phyloP scores from a whole-genome alignment of 2,329 filamentous ascomycete genomes.

The Fusarium foetens region DNA sequence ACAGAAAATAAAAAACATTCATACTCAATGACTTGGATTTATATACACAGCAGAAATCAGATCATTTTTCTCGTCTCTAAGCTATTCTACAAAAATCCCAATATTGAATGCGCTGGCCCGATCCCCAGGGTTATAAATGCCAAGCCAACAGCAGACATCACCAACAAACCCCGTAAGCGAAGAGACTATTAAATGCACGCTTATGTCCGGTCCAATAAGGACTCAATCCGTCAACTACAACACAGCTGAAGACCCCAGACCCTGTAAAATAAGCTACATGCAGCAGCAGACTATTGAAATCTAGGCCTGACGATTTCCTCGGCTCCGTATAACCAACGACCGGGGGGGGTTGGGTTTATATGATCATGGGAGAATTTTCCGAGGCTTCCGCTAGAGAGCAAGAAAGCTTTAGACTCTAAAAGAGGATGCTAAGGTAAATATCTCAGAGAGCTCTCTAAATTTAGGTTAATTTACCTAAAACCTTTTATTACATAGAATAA shows the following conservation, averaged over 20 bases:
- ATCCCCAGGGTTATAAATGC: not conserved
- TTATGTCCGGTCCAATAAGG: not conserved
- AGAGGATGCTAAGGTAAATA: not conserved
- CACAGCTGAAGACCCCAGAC: not conserved
- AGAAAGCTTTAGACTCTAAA: not conserved
- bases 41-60: not conserved
- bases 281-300: not conserved
- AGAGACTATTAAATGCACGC: not conserved
- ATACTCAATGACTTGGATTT: not conserved
- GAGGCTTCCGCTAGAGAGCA: not conserved
- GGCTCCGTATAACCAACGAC: not conserved
- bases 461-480: not conserved
- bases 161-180: not conserved
- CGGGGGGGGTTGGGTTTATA: not conserved
- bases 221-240: not conserved
- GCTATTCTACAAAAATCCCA: not conserved
- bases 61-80: not conserved
- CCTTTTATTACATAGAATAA: not conserved
- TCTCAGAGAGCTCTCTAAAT: too few species aligned
- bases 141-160: not conserved
- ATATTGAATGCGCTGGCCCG: not conserved
- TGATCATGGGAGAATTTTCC: not conserved
- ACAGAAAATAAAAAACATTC: accelerated
- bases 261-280: not conserved
- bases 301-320: not conserved